These are phyloP conservation scores for Chytriomyces confervae DNA, from an alignment of 192 early-diverging fungal species.

Conservation along the genomic window DNA sequence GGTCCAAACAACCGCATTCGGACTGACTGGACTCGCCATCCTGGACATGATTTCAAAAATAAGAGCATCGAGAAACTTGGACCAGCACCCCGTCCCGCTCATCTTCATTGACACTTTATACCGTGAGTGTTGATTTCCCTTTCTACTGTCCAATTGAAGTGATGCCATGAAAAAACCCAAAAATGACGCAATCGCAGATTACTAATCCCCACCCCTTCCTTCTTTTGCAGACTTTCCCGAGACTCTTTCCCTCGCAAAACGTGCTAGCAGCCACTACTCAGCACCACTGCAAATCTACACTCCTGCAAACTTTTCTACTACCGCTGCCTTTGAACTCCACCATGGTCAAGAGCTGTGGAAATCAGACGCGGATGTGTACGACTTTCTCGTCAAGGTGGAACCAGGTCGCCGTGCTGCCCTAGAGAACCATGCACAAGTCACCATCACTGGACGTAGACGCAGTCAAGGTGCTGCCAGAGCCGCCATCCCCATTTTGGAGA, in stretches of 20 bases:
- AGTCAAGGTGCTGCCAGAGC: conserved; percentile 83
- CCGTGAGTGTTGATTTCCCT: conserved; percentile 45
- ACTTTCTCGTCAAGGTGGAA: conserved; percentile 94
- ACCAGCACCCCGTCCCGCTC: conserved; percentile 69
- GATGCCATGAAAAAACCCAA: not conserved
- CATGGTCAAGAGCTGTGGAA: conserved; percentile 88
- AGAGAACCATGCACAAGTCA: conserved; percentile 72
- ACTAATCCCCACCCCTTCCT: conserved; percentile 21
- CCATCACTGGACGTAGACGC: conserved; percentile 88
- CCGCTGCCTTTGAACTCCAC: conserved; percentile 70
- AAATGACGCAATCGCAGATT: conserved; percentile 8
- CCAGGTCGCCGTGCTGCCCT: conserved; percentile 86
- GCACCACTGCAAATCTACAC: conserved; percentile 75
- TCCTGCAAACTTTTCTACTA: conserved; percentile 66
- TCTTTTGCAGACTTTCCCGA: conserved; percentile 75
- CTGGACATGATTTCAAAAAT: conserved; percentile 83
- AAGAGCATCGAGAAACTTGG: conserved; percentile 39
- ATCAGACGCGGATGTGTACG: conserved; percentile 70
- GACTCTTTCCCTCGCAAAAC: conserved; percentile 79
- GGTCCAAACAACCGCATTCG: conserved; percentile 95
- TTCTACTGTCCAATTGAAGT: not conserved
- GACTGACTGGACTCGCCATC: conserved; percentile 87
- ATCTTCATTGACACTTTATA: conserved; percentile 96
- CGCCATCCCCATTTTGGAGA: conserved; percentile 77
- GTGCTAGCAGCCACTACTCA: conserved; percentile 71